Base-by-base conservation (phyloP, 2,329 filamentous ascomycete genomes). In the Botrytis paeoniae region DNA sequence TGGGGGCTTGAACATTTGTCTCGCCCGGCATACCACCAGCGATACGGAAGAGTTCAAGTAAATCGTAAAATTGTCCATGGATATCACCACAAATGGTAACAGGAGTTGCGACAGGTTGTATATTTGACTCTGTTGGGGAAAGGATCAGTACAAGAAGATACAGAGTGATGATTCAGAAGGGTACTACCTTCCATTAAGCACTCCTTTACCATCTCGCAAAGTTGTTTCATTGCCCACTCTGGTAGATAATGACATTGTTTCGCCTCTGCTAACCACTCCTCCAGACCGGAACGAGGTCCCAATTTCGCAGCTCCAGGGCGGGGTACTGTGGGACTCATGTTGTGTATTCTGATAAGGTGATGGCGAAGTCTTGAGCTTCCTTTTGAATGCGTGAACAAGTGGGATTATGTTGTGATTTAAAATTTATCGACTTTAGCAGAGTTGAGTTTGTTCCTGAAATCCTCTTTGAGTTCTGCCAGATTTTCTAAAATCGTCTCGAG, bases 121-220 rank as follows among this genome's bases (percentile, higher is more conserved):
- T 98, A 82, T 99, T 99, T 77, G 95, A 98, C 85, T 99, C 96
- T 97, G 78, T 39, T n/a, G 43, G 2, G 22, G 62, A 35, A 41
- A 45, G 60, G 65, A 45, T 81, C 65, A 80, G 77, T 54, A 73
- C 65, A n/a, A 65, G 37, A 25, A 37, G n/a, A 66, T 57, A 22
- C 3, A 18, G 29, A n/a, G 9, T 65, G 39, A 3, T 39, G 64
- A 61, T 41, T 29, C 18, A 8, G 41, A 59, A n/a, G 63, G 63
- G 25, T n/a, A 65, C 85, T 78, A 96, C 94, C 94, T 87, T 99
- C 96, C 96, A 99, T 99, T 80, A 99, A 88, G 77, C 94, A 97
- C 84, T 98, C 96, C 86, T 99, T 99, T 75, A 98, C 96, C 81
- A 97, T 97, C 85, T 99, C 96, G 83, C 96, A 99, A 66, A 99